Base-by-base conservation (phyloP, 2,329 filamentous ascomycete genomes). In the Colletotrichum godetiae region DNA sequence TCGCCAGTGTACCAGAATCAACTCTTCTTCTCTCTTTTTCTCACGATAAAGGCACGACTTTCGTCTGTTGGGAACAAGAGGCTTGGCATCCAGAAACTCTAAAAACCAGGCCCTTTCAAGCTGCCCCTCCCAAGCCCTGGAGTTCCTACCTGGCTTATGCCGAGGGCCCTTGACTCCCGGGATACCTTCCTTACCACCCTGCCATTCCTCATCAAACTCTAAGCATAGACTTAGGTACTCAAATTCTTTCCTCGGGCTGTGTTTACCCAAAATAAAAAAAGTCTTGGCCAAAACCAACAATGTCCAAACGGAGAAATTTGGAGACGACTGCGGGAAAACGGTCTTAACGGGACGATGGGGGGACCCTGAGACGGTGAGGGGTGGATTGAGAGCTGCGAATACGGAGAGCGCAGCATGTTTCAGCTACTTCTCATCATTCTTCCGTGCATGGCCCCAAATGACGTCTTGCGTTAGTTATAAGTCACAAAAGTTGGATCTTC, bases 281-380 rank as follows among this genome's bases (percentile, higher is more conserved):
- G 31, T 49, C 67, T 70, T 65, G 67, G 70, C 60, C 15, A 29
- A 73, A 69, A 64, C 64, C 58, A 58, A 56, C 52, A 29, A 37
- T 37, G 42, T 37, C 52, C n/a, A 33, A 53, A 68, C 58, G 35
- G 52, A 33, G 57, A 35, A 22, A 22, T 19, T 10, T 15, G 31
- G 29, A 56, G 35, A n/a, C 63, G 37, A 42, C 35, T 37, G 11
- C 24, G 15, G 19, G 29, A 13, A 37, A 60, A 70, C 66, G 56
- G 60, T 70, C 42, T 42, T 29, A 22, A 37, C 27, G 29, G 42
- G 22, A 57, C 56, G 69, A 35, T 72, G 24, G 8, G 57, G 15
- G 24, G n/a, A 59, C 7, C 13, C 8, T 49, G 29, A 42, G 22
- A 22, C 33, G 19, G 33, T 27, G 13, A 8, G 11, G 11, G 11